These are phyloP conservation scores for Choanephora cucurbitarum DNA, from an alignment of 371 early-diverging fungal species.

Conservation along the genomic window DNA sequence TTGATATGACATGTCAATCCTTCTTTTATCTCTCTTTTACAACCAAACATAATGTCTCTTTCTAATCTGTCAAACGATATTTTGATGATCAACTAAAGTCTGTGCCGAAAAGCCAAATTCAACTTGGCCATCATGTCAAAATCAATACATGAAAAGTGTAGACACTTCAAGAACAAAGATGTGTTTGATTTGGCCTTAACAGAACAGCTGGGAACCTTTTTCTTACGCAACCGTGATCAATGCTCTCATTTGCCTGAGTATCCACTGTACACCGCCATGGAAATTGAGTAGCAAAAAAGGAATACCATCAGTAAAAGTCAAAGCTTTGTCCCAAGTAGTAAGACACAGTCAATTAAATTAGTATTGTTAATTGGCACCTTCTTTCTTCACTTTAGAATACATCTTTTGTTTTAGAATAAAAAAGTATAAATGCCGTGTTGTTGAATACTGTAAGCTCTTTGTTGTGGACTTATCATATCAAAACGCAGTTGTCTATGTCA, in stretches of 20 bases:
- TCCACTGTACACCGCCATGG: too few relatives aligned
- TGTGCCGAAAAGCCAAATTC: conserved; percentile 5
- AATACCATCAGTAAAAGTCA: too few relatives aligned
- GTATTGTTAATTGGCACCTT: too few relatives aligned
- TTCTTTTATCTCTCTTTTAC: conserved; percentile 2
- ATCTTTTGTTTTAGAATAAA: too few relatives aligned
- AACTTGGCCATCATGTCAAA: conserved; percentile 8
- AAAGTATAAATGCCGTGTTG: too few relatives aligned
- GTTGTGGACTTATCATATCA: too few relatives aligned
- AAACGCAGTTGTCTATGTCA: too few relatives aligned
- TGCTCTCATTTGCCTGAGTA: conserved; percentile 1
- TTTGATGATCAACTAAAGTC: conserved; percentile 7
- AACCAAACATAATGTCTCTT: conserved; percentile 2
- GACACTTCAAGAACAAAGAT: conserved; percentile 7
- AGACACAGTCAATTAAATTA: too few relatives aligned
- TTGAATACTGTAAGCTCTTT: too few relatives aligned
- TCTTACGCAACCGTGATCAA: conserved; percentile 8
- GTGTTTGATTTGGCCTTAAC: conserved; percentile 9
- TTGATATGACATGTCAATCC: background rate
- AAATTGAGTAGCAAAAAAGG: too few relatives aligned
- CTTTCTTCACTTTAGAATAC: too few relatives aligned
- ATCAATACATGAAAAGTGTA: conserved; percentile 15
- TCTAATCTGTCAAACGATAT: background rate
- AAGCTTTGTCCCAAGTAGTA: too few relatives aligned
- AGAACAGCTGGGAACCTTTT: conserved; percentile 12